Percentiles rank a stretch among this genome's conserved stretches.
Conservation (phyloP, 768 basidiomycete species). For the Pholiota microspora region DNA sequence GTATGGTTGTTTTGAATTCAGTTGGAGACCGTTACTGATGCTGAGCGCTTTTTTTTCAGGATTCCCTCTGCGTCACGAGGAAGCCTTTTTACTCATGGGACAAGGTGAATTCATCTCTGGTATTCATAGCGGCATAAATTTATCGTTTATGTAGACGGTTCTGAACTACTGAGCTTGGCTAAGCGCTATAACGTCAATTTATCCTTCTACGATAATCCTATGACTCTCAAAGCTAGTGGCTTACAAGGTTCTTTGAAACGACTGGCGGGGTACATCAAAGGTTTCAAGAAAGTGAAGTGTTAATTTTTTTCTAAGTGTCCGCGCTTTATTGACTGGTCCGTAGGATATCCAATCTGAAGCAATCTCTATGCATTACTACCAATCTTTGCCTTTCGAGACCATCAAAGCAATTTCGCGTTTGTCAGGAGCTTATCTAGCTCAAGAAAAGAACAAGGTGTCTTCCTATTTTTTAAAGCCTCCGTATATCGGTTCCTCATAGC, state of each 20-base stretch:
- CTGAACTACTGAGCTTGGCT: conserved; percentile 58
- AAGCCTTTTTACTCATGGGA: conserved; percentile 71
- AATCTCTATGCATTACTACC: conserved; percentile 15
- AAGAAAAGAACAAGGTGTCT: conserved; percentile 48
- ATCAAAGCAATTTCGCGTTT: conserved; percentile 61
- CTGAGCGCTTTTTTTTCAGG: conserved; percentile 31
- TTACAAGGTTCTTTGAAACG: conserved; percentile 48
- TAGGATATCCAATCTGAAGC: conserved; percentile 39
- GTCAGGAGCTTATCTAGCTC: conserved; percentile 58
- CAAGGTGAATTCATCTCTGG: conserved; percentile 43
- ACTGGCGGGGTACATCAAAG: conserved; percentile 42
- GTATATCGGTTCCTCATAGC: background rate
- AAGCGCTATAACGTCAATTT: conserved; percentile 59
- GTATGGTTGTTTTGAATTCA: conserved; percentile 1
- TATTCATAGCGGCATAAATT: background rate
- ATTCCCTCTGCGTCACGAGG: conserved; percentile 52
- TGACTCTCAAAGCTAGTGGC: conserved; percentile 61
- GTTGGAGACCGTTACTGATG: conserved; percentile 4
- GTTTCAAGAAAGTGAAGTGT: conserved; percentile 51
- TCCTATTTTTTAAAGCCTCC: conserved; percentile 26
- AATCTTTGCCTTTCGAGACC: conserved; percentile 41
- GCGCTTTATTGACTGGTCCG: background rate
- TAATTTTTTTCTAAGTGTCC: background rate
- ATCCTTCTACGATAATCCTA: conserved; percentile 52
- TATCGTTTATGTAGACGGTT: conserved; percentile 49